Evolutionary conservation across 306 rosid species (phyloP), one percentile per base, ranked within the genome.

Genomic region (Rosa lucieae): DNA sequence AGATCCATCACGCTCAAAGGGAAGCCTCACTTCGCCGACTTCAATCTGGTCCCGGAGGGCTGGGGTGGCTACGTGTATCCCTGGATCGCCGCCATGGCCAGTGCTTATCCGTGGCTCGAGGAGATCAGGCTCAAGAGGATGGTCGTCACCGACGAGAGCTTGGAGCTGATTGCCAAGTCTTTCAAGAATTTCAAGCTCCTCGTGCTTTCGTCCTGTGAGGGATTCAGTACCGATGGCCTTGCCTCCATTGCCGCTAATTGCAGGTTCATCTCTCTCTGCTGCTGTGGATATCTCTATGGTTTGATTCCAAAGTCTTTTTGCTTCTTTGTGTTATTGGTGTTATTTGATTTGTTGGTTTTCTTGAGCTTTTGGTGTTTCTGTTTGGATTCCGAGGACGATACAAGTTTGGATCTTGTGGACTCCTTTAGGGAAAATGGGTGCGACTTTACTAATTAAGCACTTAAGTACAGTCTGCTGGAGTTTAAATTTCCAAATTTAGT

Each of bases 101-200:
- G 7, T 21, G 89, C 89, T 0, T 95, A 88, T 68, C 94, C 97
- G 0, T 90, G 84, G 84, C 89, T 95, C 0, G 92, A 93, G 74
- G 99, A 95, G 97, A 95, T 95, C 93, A 88, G 84, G 79, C 91
- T 95, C 75, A 95, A 95, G 92, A 87, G 99, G 77, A 95, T 93
- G 99, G 93, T 95, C 17, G 70, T 95, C 35, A 83, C 91, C 18
- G 99, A 95, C 55, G 98, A 95, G 35, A 76, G 84, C 77, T 72
- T 95, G 86, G 96, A 95, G 80, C 84, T 91, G 55, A 84, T 95
- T n/a, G 89, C 97, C 8, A 95, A 88, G 87, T 91, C 97, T 0
- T 95, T 93, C 20, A 95, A 85, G 85, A 89, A 90, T 84, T 91
- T 95, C 80, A 84, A 81, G 56, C 91, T 90, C 13, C 86, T 95